These are phyloP conservation scores for Arachnopeziza araneosa DNA, from an alignment of 2,329 filamentous ascomycete species.

Conservation along the genomic window DNA sequence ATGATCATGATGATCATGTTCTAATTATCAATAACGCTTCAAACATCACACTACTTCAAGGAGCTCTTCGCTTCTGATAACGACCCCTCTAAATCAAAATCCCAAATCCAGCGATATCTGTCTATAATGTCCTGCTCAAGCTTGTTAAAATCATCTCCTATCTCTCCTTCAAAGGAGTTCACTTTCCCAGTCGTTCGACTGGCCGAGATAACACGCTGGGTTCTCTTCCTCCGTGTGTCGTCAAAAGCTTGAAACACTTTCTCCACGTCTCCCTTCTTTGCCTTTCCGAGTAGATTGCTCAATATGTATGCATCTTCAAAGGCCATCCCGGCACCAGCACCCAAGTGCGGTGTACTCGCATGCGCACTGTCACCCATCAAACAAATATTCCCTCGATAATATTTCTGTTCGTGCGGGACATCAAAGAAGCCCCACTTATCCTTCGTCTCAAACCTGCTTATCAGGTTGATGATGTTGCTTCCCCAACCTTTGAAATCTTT, in stretches of 20 bases:
- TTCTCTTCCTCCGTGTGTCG: slow-evolving; percentile 33
- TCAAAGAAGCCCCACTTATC: slow-evolving; percentile 43
- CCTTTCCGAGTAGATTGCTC: slow-evolving; percentile 38
- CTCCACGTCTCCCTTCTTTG: slow-evolving; percentile 30
- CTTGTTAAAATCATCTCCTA: slow-evolving; percentile 30
- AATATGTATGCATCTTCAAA: slow-evolving; percentile 44
- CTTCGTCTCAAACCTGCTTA: slow-evolving; percentile 22
- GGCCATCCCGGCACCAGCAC: slow-evolving; percentile 50
- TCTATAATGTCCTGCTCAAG: slow-evolving; percentile 31
- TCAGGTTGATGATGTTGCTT: slow-evolving; percentile 1
- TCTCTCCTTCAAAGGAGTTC: slow-evolving; percentile 37
- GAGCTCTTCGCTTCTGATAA: slow-evolving; percentile 30
- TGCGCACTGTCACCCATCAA: slow-evolving; percentile 58
- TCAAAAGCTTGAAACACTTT: slow-evolving; percentile 44
- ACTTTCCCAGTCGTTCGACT: slow-evolving; percentile 17
- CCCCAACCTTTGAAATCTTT: slow-evolving; percentile 39
- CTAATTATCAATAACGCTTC: no score
- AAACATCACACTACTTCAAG: no score
- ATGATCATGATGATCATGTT: no score
- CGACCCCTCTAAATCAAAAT: slow-evolving; percentile 25
- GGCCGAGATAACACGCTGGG: slow-evolving; percentile 10
- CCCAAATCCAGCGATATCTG: slow-evolving; percentile 32
- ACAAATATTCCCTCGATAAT: slow-evolving; percentile 36
- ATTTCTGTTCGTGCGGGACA: slow-evolving; percentile 34
- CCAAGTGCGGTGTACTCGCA: slow-evolving; percentile 52